Percentiles rank a stretch among this genome's conserved stretches.
Evolutionary conservation across 2,329 filamentous ascomycete species (phyloP).

Genomic region (Ophiostoma fasciatum): DNA sequence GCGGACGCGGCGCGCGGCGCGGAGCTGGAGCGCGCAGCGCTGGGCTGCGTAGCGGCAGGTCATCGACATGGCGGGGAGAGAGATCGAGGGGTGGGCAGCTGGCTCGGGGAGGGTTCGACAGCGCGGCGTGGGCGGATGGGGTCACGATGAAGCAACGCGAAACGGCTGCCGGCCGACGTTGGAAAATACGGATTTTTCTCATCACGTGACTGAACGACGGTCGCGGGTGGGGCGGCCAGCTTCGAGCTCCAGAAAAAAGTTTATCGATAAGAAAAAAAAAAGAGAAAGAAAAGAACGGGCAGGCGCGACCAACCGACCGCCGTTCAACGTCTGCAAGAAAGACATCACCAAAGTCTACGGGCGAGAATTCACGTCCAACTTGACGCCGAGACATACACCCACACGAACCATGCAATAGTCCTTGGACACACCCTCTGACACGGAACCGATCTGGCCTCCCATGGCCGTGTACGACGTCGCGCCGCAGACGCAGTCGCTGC

Average conservation of each 20-base stretch:
- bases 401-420: conserved; percentile 3
- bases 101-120: neutral
- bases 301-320: too few species aligned
- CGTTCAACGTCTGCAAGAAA: too few species aligned
- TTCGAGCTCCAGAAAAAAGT: neutral
- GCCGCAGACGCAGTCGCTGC: conserved; percentile 38
- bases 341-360: conserved; percentile 3
- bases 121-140: neutral
- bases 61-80: conserved; percentile 39
- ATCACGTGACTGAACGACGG: too few species aligned
- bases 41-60: conserved; percentile 49
- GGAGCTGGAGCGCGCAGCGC: conserved; percentile 49
- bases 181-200: conserved; percentile 8
- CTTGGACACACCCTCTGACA: neutral
- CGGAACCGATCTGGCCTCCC: conserved; percentile 8
- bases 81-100: too few species aligned
- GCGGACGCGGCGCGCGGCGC: conserved; percentile 31
- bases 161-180: conserved; percentile 6
- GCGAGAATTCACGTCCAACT: neutral
- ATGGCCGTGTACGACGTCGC: conserved; percentile 44
- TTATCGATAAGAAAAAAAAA: conserved; percentile 4
- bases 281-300: conserved; percentile 5
- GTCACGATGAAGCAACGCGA: too few species aligned
- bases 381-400: too few species aligned
- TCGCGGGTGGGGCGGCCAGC: conserved; percentile 1